Evolutionary conservation across 192 early-diverging fungal species (phyloP).

Genomic region (Chytriomyces sp.): DNA sequence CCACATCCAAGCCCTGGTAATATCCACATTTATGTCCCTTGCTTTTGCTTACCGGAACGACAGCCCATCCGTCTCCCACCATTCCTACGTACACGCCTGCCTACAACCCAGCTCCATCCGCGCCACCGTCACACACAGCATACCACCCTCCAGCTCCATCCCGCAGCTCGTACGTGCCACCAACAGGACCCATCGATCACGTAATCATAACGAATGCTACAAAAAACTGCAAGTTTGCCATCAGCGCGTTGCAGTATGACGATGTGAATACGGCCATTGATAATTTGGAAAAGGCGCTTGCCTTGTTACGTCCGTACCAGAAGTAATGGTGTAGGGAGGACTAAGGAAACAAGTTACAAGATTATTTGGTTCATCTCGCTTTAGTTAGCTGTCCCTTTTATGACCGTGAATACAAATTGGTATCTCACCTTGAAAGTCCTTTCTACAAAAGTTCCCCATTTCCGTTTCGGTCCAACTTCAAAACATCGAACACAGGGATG

Average conservation of each 20-base stretch:
- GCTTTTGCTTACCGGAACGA: no score
- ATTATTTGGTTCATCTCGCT: background rate
- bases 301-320: slow-evolving; percentile 23
- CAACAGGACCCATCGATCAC: slow-evolving; percentile 26
- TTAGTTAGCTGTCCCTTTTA: no score
- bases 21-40: no score
- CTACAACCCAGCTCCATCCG: background rate
- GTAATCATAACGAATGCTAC: slow-evolving; percentile 67
- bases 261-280: slow-evolving; percentile 83
- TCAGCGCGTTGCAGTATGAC: slow-evolving; percentile 93
- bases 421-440: no score
- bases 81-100: no score
- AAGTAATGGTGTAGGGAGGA: background rate
- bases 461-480: no score
- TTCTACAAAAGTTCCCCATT: no score
- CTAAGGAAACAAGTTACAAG: background rate
- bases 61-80: no score
- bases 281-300: slow-evolving; percentile 49
- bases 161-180: slow-evolving; percentile 20
- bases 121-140: background rate
- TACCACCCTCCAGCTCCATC: slow-evolving; percentile 3
- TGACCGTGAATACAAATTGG: no score
- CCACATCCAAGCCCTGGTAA: no score
- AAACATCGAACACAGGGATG: no score
- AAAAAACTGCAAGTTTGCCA: slow-evolving; percentile 89